Base-by-base conservation (phyloP, 2,329 filamentous ascomycete species). In the Cordyceps javanica region DNA sequence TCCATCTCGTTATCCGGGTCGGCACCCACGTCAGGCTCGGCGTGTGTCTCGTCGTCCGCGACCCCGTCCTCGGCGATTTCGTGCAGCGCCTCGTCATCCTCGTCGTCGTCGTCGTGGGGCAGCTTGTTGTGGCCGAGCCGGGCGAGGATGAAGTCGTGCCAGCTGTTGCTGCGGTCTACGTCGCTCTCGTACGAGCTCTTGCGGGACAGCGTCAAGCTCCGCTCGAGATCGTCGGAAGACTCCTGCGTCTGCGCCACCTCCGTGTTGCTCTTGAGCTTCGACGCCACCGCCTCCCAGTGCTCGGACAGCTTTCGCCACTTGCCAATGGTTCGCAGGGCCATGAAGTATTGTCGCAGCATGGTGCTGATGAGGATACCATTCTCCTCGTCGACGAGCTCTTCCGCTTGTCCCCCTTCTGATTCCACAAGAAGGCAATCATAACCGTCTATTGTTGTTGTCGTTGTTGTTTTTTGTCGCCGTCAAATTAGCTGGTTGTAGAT, bases 281-380 rank as follows among this genome's bases (percentile, higher is more conserved):
- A 75, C 34, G 89, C 85, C 2, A 94, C 83, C 11, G 72, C 69
- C 25, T 75, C 73, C 86, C 90, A 95, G 68, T 90, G 86, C 1
- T 80, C 75, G 14, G 86, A 82, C 76, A 89, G 89, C 59, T 85
- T 79, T 60, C 82, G 85, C 91, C 91, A 96, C 65, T 84, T 83
- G 19, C 90, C 89, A 26, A 96, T 74, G 1, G 92, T 87, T 57
- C 90, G 89, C 44, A 96, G 78, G 7, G 86, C 89, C 81, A 96
- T 88, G 72, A 96, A 96, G 72, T 96, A 96, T 69, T 96, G 91
- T 13, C 91, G 84, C 21, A 97, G 78, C 69, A 97, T 86, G 67
- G 89, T 90, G 50, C 88, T 91, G 65, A 96, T 90, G 57, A 96
- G 78, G 16, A 95, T 86, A 3, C 91, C 92, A 63, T 89, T 92